Base-by-base conservation (phyloP, 2,329 filamentous ascomycete species). In the Colletotrichum noveboracense region DNA sequence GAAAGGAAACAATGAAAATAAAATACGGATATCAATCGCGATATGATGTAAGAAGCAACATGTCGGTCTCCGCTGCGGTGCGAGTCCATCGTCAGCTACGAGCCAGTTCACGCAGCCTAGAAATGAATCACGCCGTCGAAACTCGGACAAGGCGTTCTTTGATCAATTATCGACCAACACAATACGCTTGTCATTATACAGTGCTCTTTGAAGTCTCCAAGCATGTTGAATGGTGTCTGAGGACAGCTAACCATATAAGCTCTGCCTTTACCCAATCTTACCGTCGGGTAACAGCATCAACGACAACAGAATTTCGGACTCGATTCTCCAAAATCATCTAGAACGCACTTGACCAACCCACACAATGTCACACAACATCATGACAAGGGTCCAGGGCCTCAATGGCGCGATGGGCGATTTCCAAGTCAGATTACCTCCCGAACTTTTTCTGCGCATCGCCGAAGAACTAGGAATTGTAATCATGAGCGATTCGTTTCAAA, bases 31-130 rank as follows among this genome's bases (percentile, higher is more conserved):
- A 74, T 73, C 43, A 60, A 65, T 58, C 38, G 73, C 56, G 43
- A 74, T 65, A 58, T 74, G 74, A 74, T 69, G 60, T 34, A 60
- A 66, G 52, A 73, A 69, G 8, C 55, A 62, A 48, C 65, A 65
- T 74, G 73, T 72, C 73, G 18, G 18, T 74, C 24, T 52, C 70
- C 34, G 74, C 70, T 76, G 21, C 62, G 70, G 48, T 65, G 65
- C 70, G 14, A 74, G 70, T 30, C 52, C 64, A 60, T 48, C 65
- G 58, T 38, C 70, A 52, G 74, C 58, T 48, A 69, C 32, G 48
- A 69, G 58, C 43, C 70, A 76, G 28, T 69, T 73, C 36, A 76
- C 70, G 74, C 74, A 76, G 74, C 58, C 70, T 76, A 76, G 64
- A 74, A 74, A 76, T 76, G 74, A 75, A 65, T 43, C 56, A 76